phyloP scores from a whole-genome alignment of 2,329 filamentous ascomycete genomes.

The Metarhizium album region DNA sequence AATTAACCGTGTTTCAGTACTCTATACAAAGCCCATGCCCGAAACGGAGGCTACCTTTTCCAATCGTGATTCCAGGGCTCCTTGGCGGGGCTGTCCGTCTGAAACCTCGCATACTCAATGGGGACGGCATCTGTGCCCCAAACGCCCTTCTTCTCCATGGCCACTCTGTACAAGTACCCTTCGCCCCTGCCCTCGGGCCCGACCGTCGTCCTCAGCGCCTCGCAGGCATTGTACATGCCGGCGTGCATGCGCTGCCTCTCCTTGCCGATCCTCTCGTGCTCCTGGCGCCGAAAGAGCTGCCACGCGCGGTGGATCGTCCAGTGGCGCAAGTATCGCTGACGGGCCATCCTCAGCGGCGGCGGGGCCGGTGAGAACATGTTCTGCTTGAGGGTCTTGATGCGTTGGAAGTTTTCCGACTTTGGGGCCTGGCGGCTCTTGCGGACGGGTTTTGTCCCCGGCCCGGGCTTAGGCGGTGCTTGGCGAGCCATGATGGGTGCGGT shows the following conservation, averaged over 20 bases:
- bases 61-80: slow-evolving; percentile 90
- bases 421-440: slow-evolving; percentile 16
- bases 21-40: background rate
- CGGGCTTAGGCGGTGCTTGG: slow-evolving; percentile 16
- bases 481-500: slow-evolving; percentile 22
- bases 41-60: slow-evolving; percentile 45
- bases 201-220: slow-evolving; percentile 59
- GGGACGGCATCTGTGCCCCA: slow-evolving; percentile 65
- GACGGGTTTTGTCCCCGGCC: slow-evolving; percentile 14
- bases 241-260: slow-evolving; percentile 73
- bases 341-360: slow-evolving; percentile 74
- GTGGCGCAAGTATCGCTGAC: slow-evolving; percentile 79
- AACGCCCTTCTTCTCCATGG: slow-evolving; percentile 83
- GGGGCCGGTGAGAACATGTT: slow-evolving; percentile 42
- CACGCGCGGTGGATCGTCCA: slow-evolving; percentile 99
- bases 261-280: slow-evolving; percentile 50
- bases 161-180: slow-evolving; percentile 72
- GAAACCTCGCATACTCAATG: slow-evolving; percentile 78
- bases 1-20: background rate
- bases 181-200: slow-evolving; percentile 47
- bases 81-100: slow-evolving; percentile 71
- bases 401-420: slow-evolving; percentile 29
- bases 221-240: slow-evolving; percentile 74
- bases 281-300: slow-evolving; percentile 65
- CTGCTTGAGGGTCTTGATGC: slow-evolving; percentile 33